These are phyloP conservation scores for Flaveria robusta DNA, from an alignment of 129 eudicot genomes.

Conservation along the genomic window DNA sequence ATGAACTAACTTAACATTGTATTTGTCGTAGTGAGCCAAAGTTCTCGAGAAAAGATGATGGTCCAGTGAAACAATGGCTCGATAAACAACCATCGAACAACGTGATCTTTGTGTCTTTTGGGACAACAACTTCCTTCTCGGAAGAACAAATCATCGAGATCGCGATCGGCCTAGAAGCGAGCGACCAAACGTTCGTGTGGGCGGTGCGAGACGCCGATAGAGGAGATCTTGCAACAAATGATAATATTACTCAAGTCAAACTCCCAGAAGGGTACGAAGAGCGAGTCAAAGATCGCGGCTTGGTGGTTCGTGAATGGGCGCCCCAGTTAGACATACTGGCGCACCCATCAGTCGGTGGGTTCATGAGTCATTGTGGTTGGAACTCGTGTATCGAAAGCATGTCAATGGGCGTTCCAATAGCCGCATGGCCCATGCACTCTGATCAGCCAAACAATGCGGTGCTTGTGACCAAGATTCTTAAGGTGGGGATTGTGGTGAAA, in stretches of 20 bases:
- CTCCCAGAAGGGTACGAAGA: constrained; percentile 48
- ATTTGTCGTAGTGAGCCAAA: constrained; percentile 1
- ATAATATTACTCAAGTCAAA: neutral
- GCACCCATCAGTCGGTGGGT: constrained; percentile 48
- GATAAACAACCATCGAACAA: constrained; percentile 44
- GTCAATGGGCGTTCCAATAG: constrained; percentile 52
- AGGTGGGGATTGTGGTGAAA: constrained; percentile 38
- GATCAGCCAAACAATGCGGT: constrained; percentile 50
- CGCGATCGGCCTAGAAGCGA: constrained; percentile 48
- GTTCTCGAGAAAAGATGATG: neutral
- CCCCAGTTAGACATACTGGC: constrained; percentile 51
- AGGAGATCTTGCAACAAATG: constrained; percentile 20
- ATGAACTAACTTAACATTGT: neutral
- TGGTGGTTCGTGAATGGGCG: constrained; percentile 52
- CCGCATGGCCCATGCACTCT: constrained; percentile 60
- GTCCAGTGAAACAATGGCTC: constrained; percentile 44
- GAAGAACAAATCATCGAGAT: constrained; percentile 40
- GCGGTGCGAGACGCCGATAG: constrained; percentile 51
- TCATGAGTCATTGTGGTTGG: constrained; percentile 64
- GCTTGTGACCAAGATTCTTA: constrained; percentile 35
- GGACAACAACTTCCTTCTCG: constrained; percentile 38
- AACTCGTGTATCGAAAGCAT: constrained; percentile 56
- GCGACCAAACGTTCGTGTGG: constrained; percentile 53
- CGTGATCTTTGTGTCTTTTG: constrained; percentile 48
- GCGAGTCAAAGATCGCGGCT: constrained; percentile 31